These are phyloP conservation scores for Septoria linicola DNA, from an alignment of 2,329 filamentous ascomycete genomes.

Conservation along the genomic window DNA sequence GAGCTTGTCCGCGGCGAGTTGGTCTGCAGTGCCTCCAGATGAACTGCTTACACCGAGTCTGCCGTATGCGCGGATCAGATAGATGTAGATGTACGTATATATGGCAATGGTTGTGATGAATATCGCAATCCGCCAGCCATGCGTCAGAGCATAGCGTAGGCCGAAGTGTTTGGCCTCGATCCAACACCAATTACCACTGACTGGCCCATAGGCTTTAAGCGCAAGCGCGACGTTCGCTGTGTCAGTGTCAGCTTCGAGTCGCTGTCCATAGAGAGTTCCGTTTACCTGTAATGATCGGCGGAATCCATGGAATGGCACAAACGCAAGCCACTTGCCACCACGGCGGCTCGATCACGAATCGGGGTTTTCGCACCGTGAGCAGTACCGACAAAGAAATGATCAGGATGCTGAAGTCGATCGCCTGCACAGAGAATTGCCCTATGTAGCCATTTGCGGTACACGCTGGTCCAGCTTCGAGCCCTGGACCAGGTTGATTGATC, in stretches of 20 bases:
- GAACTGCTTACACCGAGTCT: constrained; percentile 10
- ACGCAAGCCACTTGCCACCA: constrained; percentile 35
- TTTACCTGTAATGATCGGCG: constrained; percentile 43
- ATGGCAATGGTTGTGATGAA: constrained; percentile 44
- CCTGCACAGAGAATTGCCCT: constrained; percentile 49
- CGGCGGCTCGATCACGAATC: constrained; percentile 35
- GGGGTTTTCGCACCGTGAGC: constrained; percentile 42
- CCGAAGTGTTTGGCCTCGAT: constrained; percentile 41
- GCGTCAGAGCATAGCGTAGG: constrained; percentile 48
- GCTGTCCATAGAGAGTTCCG: not conserved
- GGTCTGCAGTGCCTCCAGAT: not conserved
- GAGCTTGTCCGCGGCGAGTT: not conserved
- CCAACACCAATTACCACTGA: constrained; percentile 53
- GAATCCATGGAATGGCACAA: constrained; percentile 44
- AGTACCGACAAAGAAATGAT: constrained; percentile 48
- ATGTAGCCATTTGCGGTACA: constrained; percentile 49
- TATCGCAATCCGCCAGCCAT: constrained; percentile 49
- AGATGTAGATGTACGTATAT: constrained; percentile 47
- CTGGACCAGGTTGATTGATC: constrained; percentile 17
- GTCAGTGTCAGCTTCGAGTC: not conserved
- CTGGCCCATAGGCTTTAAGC: constrained; percentile 39
- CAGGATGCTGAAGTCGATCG: constrained; percentile 44
- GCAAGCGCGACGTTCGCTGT: constrained; percentile 32
- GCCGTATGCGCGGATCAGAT: constrained; percentile 32
- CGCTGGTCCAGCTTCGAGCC: constrained; percentile 33